phyloP scores from a whole-genome alignment of 495 filamentous ascomycete genomes.

The Xylaria castorea region DNA sequence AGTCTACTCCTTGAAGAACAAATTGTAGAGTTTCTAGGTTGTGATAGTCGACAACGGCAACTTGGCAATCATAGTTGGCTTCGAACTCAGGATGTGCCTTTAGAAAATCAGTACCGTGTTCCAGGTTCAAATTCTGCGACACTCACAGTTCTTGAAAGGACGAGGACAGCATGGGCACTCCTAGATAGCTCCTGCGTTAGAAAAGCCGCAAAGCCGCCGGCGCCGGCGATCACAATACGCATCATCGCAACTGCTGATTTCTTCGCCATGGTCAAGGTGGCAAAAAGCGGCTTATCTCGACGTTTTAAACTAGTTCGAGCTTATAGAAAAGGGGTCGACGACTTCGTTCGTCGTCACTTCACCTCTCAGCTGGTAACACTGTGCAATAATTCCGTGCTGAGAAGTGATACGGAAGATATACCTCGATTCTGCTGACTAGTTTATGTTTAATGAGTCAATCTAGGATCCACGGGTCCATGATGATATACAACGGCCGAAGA shows the following conservation, averaged over 20 bases:
- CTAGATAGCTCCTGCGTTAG: conserved; percentile 66
- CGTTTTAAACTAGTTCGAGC: not conserved
- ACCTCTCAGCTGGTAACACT: conserved; percentile 8
- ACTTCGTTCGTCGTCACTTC: conserved; percentile 9
- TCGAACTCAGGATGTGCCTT: conserved; percentile 52
- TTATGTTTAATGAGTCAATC: conserved; percentile 38
- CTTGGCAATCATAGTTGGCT: conserved; percentile 60
- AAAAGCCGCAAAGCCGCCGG: conserved; percentile 69
- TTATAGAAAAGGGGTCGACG: conserved; percentile 14
- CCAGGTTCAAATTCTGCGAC: conserved; percentile 21
- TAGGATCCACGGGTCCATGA: conserved; percentile 34
- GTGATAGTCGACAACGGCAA: conserved; percentile 69
- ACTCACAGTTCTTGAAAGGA: conserved; percentile 69
- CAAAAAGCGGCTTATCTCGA: conserved; percentile 16
- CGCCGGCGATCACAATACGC: conserved; percentile 77
- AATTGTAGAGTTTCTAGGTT: conserved; percentile 61
- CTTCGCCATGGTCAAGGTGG: conserved; percentile 45
- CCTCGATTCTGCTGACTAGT: conserved; percentile 33
- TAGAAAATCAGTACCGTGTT: conserved; percentile 32
- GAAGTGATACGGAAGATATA: conserved; percentile 32
- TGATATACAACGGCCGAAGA: conserved; percentile 31
- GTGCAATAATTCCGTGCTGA: conserved; percentile 35
- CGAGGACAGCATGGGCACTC: conserved; percentile 68
- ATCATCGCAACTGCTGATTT: conserved; percentile 57
- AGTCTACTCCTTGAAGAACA: conserved; percentile 71